Conservation (phyloP, 1,284 basidiomycete species). For the Amylostereum chailletii region DNA sequence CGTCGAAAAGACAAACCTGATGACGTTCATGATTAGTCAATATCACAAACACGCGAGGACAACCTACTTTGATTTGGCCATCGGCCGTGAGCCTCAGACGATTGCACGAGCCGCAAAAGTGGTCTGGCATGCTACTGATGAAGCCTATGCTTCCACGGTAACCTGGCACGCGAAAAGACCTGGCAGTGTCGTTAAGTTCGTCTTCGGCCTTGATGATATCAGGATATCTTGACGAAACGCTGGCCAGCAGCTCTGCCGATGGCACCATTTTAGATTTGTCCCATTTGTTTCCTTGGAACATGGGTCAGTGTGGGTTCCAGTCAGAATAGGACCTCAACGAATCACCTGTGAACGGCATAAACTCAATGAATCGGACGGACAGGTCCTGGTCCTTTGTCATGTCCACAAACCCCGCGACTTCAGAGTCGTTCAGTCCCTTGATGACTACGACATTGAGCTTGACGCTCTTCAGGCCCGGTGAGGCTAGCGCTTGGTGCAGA, state of each 20-base stretch:
- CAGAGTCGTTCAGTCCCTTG: constrained; percentile 71
- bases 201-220: constrained; percentile 45
- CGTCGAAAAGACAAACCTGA: constrained; percentile 83
- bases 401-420: constrained; percentile 72
- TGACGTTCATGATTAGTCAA: not conserved
- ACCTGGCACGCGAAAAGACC: constrained; percentile 70
- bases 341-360: constrained; percentile 85
- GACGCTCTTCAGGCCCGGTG: constrained; percentile 43
- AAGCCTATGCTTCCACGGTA: constrained; percentile 74
- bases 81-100: constrained; percentile 80
- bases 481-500: constrained; percentile 53
- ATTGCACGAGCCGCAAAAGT: constrained; percentile 84
- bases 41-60: constrained; percentile 2
- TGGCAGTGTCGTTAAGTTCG: constrained; percentile 74
- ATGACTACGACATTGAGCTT: constrained; percentile 84
- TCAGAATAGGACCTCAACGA: constrained; percentile 10
- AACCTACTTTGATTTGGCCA: constrained; percentile 76
- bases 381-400: constrained; percentile 59
- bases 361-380: constrained; percentile 84
- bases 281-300: constrained; percentile 72
- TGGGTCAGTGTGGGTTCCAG: not conserved
- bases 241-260: constrained; percentile 51
- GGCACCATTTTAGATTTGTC: constrained; percentile 74
- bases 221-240: constrained; percentile 40
- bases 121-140: constrained; percentile 89